phyloP scores from a whole-genome alignment of 345 rosid genomes.

The Ricinus communis region DNA sequence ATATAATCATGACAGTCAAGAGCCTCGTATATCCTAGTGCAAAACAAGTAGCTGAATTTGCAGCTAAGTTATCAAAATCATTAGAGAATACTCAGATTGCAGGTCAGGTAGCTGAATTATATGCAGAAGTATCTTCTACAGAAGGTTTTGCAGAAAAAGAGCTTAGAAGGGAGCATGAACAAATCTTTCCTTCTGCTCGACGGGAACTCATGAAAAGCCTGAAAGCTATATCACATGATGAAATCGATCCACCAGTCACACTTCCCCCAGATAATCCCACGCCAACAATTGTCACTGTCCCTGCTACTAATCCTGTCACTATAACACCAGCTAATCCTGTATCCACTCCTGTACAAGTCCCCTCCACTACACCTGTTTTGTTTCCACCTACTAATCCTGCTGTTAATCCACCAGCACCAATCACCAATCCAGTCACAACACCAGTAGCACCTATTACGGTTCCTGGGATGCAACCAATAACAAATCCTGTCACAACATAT shows the following conservation, averaged over 20 bases:
- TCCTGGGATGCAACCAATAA: slow-evolving; percentile 54
- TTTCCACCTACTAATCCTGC: slow-evolving; percentile 46
- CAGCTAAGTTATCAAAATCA: slow-evolving; percentile 22
- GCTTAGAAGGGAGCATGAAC: slow-evolving; percentile 15
- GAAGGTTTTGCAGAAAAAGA: slow-evolving; percentile 18
- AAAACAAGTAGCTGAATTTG: slow-evolving; percentile 28
- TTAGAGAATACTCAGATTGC: slow-evolving; percentile 25
- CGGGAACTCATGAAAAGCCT: slow-evolving; percentile 34
- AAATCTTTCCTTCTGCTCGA: slow-evolving; percentile 28
- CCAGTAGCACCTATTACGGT: slow-evolving; percentile 56
- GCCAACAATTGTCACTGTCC: slow-evolving; percentile 59
- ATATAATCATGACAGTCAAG: slow-evolving; percentile 25
- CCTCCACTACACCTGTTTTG: slow-evolving; percentile 42
- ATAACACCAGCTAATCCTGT: slow-evolving; percentile 36
- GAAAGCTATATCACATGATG: slow-evolving; percentile 39
- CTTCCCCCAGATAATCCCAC: slow-evolving; percentile 40
- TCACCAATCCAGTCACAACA: slow-evolving; percentile 53
- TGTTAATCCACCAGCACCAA: slow-evolving; percentile 43
- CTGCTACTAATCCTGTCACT: slow-evolving; percentile 45
- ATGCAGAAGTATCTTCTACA: slow-evolving; percentile 27
- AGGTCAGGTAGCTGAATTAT: slow-evolving; percentile 30
- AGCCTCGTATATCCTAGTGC: slow-evolving; percentile 22
- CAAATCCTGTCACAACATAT: slow-evolving; percentile 71
- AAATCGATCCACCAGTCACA: slow-evolving; percentile 28
- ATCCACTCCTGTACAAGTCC: slow-evolving; percentile 31